Evolutionary conservation across 2,329 filamentous ascomycete genomes (phyloP).

Genomic region (Colletotrichum sojae): DNA sequence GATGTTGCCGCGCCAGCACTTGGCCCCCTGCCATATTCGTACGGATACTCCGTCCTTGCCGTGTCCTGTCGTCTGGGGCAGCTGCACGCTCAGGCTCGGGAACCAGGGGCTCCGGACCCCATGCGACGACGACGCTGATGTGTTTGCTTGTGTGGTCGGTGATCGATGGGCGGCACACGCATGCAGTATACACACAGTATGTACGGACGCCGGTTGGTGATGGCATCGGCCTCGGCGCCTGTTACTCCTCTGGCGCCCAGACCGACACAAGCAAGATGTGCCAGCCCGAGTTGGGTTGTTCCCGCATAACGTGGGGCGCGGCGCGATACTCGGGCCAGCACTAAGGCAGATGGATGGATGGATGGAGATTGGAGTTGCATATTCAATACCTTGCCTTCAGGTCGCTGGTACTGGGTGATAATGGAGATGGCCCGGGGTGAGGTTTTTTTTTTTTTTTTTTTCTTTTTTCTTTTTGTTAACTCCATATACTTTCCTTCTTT

Average conservation of each 20-base stretch:
- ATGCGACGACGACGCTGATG: too few species aligned
- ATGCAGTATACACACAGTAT: too few species aligned
- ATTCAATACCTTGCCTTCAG: conserved; percentile 28
- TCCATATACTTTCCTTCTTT: background rate
- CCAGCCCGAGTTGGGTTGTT: conserved; percentile 26
- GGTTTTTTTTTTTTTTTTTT: background rate
- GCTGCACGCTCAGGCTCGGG: background rate
- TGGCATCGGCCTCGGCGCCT: conserved; percentile 13
- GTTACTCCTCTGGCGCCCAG: background rate
- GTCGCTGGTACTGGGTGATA: conserved; percentile 30
- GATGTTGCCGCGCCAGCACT: background rate
- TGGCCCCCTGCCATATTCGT: too few species aligned
- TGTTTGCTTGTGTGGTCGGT: too few species aligned
- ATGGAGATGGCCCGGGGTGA: conserved; percentile 9
- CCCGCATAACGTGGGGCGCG: conserved; percentile 36
- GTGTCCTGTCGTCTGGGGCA: background rate
- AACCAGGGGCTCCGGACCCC: background rate
- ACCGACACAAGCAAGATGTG: conserved; percentile 3
- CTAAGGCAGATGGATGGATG: conserved; percentile 18
- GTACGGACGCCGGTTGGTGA: background rate
- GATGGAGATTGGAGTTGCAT: conserved; percentile 34
- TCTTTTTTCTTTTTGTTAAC: background rate
- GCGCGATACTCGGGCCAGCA: conserved; percentile 15
- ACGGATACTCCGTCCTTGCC: background rate
- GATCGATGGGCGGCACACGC: too few species aligned